Evolutionary conservation across 1,284 basidiomycete genomes (phyloP), one percentile per base, ranked within the genome.

Genomic region (Coniophora puteana): DNA sequence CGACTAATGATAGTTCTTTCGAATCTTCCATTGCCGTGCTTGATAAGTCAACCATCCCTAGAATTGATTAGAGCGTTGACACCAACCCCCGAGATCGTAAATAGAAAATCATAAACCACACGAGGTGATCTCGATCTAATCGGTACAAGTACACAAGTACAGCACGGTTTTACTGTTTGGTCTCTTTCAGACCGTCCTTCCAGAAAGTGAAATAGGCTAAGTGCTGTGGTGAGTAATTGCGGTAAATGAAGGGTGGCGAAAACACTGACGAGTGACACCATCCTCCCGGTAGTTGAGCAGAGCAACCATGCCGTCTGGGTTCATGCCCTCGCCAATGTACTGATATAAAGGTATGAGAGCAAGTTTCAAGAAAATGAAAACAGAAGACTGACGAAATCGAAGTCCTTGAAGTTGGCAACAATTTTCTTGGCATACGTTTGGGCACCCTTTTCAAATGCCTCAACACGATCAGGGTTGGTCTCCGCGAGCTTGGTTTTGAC

Each of bases 161-260:
- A 21, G 16, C 7, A 26, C 32, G 21, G 35, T 18, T 47, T 64
- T 60, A 89, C 49, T 83, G 72, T 64, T 90, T 90, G 47, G 76
- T 57, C 59, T 81, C 71, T 67, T 91, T 89, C 52, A 92, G 64
- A 38, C 93, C 93, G 65, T 95, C 80, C 69, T 88, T 93, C 92
- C 91, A 95, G 74, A 94, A 88, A 28, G 82, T 92, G 67, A 95
- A 83, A 69, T 89, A 98, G 61, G 94, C 89, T 91, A 27, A 33
- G 26, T 24, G 5, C 11, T 16, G 22, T 60, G 40, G 53, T 14
- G 1, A 43, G 17, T 36, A 36, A 44, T 18, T 18, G 21, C 49
- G 22, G 44, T 21, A 23, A 33, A 37, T 5, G 21, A 27, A 21
- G 13, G 16, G 30, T 26, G 7, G 18, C 34, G 23, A 33, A 8